phyloP scores from a whole-genome alignment of 805 yeast species.

The Yueomyces sp. region DNA sequence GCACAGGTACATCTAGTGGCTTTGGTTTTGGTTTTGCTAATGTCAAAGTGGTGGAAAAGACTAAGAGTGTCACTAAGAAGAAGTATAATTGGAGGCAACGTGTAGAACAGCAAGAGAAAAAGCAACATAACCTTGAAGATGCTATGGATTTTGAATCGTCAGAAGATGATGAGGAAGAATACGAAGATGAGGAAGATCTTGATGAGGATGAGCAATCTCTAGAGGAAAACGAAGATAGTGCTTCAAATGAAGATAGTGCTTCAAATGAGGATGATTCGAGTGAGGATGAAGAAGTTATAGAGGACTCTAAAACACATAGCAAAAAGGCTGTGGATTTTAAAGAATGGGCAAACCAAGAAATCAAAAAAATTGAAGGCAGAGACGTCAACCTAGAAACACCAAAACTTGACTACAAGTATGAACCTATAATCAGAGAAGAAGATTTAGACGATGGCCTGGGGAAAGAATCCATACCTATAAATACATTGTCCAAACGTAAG shows the following conservation, averaged over 20 bases:
- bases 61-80: slow-evolving; percentile 26
- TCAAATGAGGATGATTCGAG: background rate
- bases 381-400: slow-evolving; percentile 42
- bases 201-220: slow-evolving; percentile 16
- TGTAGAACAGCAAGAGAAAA: slow-evolving; percentile 34
- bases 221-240: slow-evolving; percentile 16
- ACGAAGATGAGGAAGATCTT: slow-evolving; percentile 17
- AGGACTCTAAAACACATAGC: slow-evolving; percentile 24
- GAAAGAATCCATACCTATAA: slow-evolving; percentile 47
- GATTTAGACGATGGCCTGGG: slow-evolving; percentile 62
- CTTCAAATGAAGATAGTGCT: slow-evolving; percentile 1
- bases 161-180: slow-evolving; percentile 22
- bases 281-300: slow-evolving; percentile 2
- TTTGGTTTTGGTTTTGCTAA: slow-evolving; percentile 58
- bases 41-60: slow-evolving; percentile 34
- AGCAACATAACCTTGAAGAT: slow-evolving; percentile 37
- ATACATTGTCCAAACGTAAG: slow-evolving; percentile 36
- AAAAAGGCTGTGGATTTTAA: slow-evolving; percentile 55
- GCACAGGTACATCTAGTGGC: slow-evolving; percentile 33
- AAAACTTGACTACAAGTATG: slow-evolving; percentile 33
- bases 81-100: slow-evolving; percentile 65
- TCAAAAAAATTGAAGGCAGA: slow-evolving; percentile 50
- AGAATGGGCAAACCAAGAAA: slow-evolving; percentile 75
- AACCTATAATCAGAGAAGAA: slow-evolving; percentile 48
- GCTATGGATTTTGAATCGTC: slow-evolving; percentile 44